phyloP scores from a whole-genome alignment of 2,329 filamentous ascomycete species.

The Botrytis elliptica region DNA sequence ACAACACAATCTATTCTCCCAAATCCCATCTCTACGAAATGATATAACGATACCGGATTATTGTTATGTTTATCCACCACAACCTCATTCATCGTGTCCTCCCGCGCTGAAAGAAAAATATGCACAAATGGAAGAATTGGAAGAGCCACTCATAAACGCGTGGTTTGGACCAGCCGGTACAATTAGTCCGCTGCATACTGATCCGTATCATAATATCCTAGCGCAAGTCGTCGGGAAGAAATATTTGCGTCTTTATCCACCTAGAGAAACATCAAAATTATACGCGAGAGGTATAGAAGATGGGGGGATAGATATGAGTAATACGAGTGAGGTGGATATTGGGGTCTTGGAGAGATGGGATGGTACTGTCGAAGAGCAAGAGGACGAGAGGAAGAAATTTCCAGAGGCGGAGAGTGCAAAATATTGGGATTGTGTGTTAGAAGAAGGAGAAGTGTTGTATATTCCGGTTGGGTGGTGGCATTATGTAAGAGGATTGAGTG shows the following conservation, averaged over 20 bases:
- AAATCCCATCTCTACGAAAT: conserved; percentile 71
- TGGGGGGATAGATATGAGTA: conserved; percentile 81
- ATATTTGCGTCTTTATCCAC: conserved; percentile 85
- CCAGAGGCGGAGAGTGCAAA: conserved; percentile 28
- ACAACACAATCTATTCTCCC: conserved; percentile 82
- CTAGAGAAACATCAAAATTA: conserved; percentile 56
- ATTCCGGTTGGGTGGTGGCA: conserved; percentile 98
- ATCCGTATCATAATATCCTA: conserved; percentile 90
- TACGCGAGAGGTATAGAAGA: conserved; percentile 61
- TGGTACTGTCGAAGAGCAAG: conserved; percentile 29
- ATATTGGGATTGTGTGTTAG: conserved; percentile 71
- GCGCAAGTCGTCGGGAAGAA: conserved; percentile 87
- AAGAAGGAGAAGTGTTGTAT: conserved; percentile 80
- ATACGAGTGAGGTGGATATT: conserved; percentile 80
- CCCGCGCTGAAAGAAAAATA: conserved; percentile 42
- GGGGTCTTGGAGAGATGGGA: conserved; percentile 66
- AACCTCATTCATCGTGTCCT: conserved; percentile 49
- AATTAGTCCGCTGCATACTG: conserved; percentile 89
- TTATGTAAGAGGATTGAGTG: conserved; percentile 81
- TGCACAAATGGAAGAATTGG: conserved; percentile 43
- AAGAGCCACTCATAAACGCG: conserved; percentile 73
- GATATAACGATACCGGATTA: conserved; percentile 83
- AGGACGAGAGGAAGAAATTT: conserved; percentile 29
- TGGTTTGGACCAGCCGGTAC: conserved; percentile 91
- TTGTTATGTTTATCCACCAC: conserved; percentile 71